Evolutionary conservation across 2,329 filamentous ascomycete species (phyloP), one percentile per base, ranked within the genome.

Genomic region (Mariannaea sp.): DNA sequence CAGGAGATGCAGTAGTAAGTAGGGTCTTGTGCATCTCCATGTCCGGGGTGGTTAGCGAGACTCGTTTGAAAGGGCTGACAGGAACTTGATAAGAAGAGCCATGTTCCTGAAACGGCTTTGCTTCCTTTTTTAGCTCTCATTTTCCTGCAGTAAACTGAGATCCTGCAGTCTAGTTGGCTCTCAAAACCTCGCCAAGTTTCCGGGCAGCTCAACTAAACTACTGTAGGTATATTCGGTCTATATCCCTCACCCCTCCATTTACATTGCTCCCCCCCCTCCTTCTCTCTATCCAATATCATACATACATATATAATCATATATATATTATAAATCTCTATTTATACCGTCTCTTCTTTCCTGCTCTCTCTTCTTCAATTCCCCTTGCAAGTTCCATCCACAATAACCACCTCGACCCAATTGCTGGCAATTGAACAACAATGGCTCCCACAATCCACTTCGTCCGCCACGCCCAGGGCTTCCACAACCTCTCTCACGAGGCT

Each of bases 381-480:
- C n/a, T n/a, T n/a, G n/a, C n/a, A 33, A n/a, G 8, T 20, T 10
- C 35, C 16, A 8, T 22, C 13, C 17, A 12, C 17, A 24, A 5
- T 16, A 19, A 24, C 13, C 29, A 46, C 6, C 40, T 2, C 29
- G 35, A 9, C 19, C n/a, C 9, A 19, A 47, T 12, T 36, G 9
- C 3, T 9, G 24, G 5, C 33, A 10, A 26, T 13, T 12, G 19
- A 35, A 38, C 26, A 51, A 68, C 33, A 46, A 82, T 83, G 80
- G 69, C 77, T 2, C 77, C 79, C 20, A 82, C 77, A 36, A 75
- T 89, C 60, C 83, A 89, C 71, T 77, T 88, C 60, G 82, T 91
- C 65, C 87, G 88, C 72, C 88, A 91, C 71, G 88, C 86, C 10
- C 79, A 90, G 74, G 92, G 90, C 73, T 84, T 83, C 68, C 92